Evolutionary conservation across 2,329 filamentous ascomycete species (phyloP), one percentile per base, ranked within the genome.

Genomic region (Ophiosphaerella herpotricha): DNA sequence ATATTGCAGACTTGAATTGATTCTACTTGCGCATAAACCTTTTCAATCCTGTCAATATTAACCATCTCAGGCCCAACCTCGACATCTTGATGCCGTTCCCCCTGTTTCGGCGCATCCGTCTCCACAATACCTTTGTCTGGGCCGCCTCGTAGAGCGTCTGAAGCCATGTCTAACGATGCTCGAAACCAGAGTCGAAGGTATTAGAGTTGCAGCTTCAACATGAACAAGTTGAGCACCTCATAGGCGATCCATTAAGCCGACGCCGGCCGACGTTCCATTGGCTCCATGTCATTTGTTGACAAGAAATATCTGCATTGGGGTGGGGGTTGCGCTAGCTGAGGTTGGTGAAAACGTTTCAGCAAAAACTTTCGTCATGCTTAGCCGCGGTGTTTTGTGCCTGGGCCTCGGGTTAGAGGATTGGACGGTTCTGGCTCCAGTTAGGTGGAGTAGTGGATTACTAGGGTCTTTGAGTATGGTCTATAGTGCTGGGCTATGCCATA

Each of bases 41-140:
- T 65, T 46, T 72, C 68, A 13, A 73, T 69, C 24, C 68, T 63
- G 26, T 70, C 72, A 39, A 75, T 58, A 57, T 74, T 66, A 16
- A 71, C 39, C 43, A 60, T 55, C 14, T 66, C 68, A 39, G 50
- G 50, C 5, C 67, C 71, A 12, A 63, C 48, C 47, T 74, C 71
- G 16, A 68, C 61, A 59, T 75, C 71, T 14, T 63, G 54, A 44
- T 67, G 60, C 32, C 66, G 31, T 14, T 67, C 66, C 5, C 49
- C 60, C 16, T 64, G 58, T 52, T 70, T 68, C 7, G 55, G 49
- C 12, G 41, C 48, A 21, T 33, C 42, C 18, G 47, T 46, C 34
- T 60, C 57, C 12, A 43, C 46, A 26, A 57, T 51, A n/a, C 60
- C 60, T 43, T 68, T 66, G 14, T 58, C 58, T 8, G 50, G 32